These are phyloP conservation scores for Rhodamnia argentea DNA, from an alignment of 345 rosid genomes.

Conservation along the genomic window DNA sequence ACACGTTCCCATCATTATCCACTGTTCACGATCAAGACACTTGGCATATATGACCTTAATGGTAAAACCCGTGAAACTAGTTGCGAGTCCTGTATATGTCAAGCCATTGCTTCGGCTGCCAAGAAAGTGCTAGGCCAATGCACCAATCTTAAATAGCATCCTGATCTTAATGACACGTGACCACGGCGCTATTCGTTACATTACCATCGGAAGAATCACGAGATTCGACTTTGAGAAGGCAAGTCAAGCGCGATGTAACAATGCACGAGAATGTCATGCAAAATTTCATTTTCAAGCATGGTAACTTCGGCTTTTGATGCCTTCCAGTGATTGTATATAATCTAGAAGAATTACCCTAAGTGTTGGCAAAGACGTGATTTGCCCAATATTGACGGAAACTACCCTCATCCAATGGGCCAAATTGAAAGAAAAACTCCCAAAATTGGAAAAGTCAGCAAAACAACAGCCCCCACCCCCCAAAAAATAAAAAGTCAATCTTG, in stretches of 20 bases:
- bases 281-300: neutral
- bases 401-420: neutral
- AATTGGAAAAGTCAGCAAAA: neutral
- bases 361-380: neutral
- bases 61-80: accelerated
- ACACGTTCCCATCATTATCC: neutral
- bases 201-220: neutral
- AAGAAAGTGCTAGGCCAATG: neutral
- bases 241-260: neutral
- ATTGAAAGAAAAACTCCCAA: neutral
- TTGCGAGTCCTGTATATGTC: neutral
- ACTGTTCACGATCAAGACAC: neutral
- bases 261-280: neutral
- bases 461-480: too few species aligned
- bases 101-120: neutral
- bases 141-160: neutral
- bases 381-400: neutral
- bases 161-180: neutral
- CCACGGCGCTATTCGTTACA: neutral
- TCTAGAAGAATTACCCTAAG: neutral
- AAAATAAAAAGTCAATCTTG: neutral
- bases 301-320: neutral
- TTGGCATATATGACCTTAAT: neutral
- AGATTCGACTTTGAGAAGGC: neutral
- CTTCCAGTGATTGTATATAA: neutral